Conservation (phyloP, 2,329 filamentous ascomycete genomes). For the Geosmithia putterillii region DNA sequence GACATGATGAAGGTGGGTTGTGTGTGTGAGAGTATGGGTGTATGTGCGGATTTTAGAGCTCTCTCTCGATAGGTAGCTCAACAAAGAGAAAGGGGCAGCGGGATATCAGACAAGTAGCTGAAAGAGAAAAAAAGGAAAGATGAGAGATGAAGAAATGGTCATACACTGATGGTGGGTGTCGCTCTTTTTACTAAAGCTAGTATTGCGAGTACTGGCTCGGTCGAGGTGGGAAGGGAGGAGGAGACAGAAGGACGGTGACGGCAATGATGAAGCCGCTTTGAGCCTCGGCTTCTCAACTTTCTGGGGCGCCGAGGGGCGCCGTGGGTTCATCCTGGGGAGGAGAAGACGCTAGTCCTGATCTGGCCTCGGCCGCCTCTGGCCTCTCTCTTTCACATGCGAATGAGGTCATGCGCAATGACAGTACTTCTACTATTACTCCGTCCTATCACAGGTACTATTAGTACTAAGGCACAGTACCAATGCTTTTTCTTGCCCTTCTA, state of each 20-base stretch:
- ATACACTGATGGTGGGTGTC: neutral
- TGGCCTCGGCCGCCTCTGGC: neutral
- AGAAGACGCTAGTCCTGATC: neutral
- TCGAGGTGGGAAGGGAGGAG: neutral
- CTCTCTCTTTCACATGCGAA: neutral
- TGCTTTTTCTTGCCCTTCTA: too few relatives aligned
- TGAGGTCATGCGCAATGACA: neutral
- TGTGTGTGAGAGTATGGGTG: slow-evolving; percentile 3
- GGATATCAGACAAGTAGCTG: neutral
- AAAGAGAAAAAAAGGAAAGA: neutral
- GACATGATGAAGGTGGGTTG: slow-evolving; percentile 39
- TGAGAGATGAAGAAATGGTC: neutral
- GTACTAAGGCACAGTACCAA: too few relatives aligned
- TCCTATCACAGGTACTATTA: neutral
- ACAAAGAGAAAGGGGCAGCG: slow-evolving; percentile 1
- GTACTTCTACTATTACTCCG: neutral
- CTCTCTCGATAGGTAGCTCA: neutral
- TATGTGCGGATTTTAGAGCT: neutral
- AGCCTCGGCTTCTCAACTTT: neutral
- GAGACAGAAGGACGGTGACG: neutral
- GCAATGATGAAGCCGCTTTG: neutral
- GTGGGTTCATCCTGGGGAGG: neutral
- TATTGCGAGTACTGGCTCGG: neutral
- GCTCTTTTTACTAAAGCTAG: neutral
- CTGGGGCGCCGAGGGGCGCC: neutral